These are phyloP conservation scores for Botryotinia convoluta DNA, from an alignment of 2,329 filamentous ascomycete species.

Conservation along the genomic window DNA sequence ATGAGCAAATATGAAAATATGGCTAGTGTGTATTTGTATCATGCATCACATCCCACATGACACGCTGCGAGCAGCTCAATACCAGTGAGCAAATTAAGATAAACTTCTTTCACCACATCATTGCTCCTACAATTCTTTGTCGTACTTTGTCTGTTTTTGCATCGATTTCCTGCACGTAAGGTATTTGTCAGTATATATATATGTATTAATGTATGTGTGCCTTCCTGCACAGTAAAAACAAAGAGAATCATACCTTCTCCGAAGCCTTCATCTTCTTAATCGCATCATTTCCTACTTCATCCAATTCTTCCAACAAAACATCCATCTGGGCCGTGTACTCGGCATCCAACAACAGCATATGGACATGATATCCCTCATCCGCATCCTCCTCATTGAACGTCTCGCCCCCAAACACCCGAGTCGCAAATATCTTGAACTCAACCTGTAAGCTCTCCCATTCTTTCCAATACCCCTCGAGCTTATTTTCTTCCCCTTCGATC, in stretches of 20 bases:
- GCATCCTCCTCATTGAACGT: slow-evolving; percentile 22
- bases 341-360: slow-evolving; percentile 28
- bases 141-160: neutral
- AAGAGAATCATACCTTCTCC: slow-evolving; percentile 30
- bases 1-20: neutral
- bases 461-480: slow-evolving; percentile 32
- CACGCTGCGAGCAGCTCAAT: neutral
- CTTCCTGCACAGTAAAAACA: neutral
- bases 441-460: slow-evolving; percentile 33
- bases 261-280: slow-evolving; percentile 32
- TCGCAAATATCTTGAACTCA: slow-evolving; percentile 32
- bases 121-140: slow-evolving; percentile 8
- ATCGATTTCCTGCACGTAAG: slow-evolving; percentile 24
- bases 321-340: slow-evolving; percentile 26
- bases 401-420: slow-evolving; percentile 25
- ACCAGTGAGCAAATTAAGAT: no score
- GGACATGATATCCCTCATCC: slow-evolving; percentile 24
- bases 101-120: slow-evolving; percentile 2
- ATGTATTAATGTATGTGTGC: neutral
- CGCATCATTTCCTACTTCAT: slow-evolving; percentile 22
- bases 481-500: slow-evolving; percentile 28
- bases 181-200: neutral
- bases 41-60: neutral
- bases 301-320: slow-evolving; percentile 30
- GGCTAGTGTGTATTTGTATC: neutral